A percentile compares a stretch with the other conserved stretches of the same genome.
Conservation (phyloP, 2,329 filamentous ascomycete genomes). For the Waltergamsia citrina region DNA sequence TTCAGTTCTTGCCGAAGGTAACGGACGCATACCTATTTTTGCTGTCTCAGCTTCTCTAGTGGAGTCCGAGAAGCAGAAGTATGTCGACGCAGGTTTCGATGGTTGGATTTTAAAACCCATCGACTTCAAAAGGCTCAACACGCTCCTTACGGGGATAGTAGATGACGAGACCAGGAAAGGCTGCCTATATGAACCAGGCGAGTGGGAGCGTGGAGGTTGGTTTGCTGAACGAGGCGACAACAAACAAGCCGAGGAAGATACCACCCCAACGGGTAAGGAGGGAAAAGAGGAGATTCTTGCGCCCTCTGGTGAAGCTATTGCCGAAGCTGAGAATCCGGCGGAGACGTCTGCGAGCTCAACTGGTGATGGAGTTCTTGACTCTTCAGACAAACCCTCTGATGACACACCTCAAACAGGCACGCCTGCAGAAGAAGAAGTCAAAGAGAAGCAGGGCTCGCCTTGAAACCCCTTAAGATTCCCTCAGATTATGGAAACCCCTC, state of each 20-base stretch:
- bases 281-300: constrained; percentile 5
- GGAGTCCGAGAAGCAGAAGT: constrained; percentile 58
- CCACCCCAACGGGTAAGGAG: constrained; percentile 16
- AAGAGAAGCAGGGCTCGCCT: no score
- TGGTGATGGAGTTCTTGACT: no score
- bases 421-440: no score
- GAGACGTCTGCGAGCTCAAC: no score
- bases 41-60: constrained; percentile 77
- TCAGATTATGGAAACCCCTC: no score
- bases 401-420: no score
- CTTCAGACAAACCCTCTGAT: no score
- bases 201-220: constrained; percentile 86
- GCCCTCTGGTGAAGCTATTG: constrained; percentile 2
- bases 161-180: constrained; percentile 45
- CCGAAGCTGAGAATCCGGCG: not conserved
- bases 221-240: constrained; percentile 31
- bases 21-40: constrained; percentile 69
- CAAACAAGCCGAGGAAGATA: constrained; percentile 10
- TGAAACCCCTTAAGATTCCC: no score
- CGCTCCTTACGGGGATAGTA: constrained; percentile 60
- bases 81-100: constrained; percentile 74
- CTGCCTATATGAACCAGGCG: constrained; percentile 60
- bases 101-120: constrained; percentile 89
- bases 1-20: constrained; percentile 47
- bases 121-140: constrained; percentile 65